A percentile compares a stretch with the other conserved stretches of the same genome.
These are phyloP conservation scores for Scopulariopsis brevicaulis DNA, from an alignment of 2,329 filamentous ascomycete species.

Conservation along the genomic window DNA sequence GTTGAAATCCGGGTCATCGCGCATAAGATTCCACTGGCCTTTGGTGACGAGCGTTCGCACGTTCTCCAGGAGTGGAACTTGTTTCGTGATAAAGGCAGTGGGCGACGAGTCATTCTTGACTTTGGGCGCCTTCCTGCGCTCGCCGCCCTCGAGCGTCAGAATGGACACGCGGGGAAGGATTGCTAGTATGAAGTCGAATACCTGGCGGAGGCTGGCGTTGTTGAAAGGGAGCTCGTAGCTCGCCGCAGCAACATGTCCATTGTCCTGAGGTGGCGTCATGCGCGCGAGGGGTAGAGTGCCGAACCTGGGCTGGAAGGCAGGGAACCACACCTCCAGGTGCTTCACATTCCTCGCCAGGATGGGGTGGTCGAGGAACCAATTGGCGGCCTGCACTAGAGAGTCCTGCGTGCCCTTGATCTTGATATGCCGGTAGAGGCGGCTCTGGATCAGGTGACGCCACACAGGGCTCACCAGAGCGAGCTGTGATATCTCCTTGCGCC, in stretches of 20 bases:
- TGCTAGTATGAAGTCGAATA: conserved; percentile 50
- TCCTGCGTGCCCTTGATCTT: conserved; percentile 61
- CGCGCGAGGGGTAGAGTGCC: conserved; percentile 28
- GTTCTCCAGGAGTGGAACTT: conserved; percentile 25
- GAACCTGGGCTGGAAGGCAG: conserved; percentile 54
- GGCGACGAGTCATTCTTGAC: conserved; percentile 25
- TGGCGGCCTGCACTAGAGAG: conserved; percentile 46
- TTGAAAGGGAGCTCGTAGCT: conserved; percentile 49
- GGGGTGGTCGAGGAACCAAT: conserved; percentile 46
- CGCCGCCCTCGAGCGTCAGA: conserved; percentile 65
- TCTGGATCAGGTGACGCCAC: conserved; percentile 60
- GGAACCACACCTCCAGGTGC: conserved; percentile 69
- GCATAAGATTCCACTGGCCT: conserved; percentile 57
- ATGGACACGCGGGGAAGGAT: conserved; percentile 51
- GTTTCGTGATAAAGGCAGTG: conserved; percentile 4
- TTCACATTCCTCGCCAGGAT: conserved; percentile 55
- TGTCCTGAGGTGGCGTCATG: conserved; percentile 28
- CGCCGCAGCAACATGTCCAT: conserved; percentile 39
- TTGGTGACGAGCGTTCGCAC: conserved; percentile 60
- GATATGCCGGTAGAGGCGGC: conserved; percentile 63
- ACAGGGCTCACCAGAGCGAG: conserved; percentile 48
- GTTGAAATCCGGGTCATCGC: conserved; percentile 50
- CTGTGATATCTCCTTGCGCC: conserved; percentile 55
- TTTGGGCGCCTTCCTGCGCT: conserved; percentile 63
- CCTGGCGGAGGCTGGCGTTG: conserved; percentile 60